Evolutionary conservation across 1,284 basidiomycete species (phyloP), one percentile per base, ranked within the genome.

Genomic region (Austropuccinia psidii): DNA sequence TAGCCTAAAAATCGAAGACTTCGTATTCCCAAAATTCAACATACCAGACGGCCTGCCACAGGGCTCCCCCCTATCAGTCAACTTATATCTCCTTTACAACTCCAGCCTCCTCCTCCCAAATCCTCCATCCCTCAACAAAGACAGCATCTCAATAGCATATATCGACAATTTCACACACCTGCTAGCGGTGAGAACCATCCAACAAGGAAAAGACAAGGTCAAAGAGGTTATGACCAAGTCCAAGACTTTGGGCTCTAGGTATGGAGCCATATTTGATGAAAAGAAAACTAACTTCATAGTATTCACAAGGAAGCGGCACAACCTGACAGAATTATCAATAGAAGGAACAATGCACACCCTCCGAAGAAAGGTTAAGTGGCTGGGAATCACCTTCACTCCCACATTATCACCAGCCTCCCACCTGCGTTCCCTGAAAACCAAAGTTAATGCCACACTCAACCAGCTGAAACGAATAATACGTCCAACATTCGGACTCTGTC

Each of bases 1-100:
- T 35, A 29, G 9, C 19, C 33, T 55, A 39, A 57, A 27, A 24
- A 9, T 55, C 9, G 33, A 37, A 8, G 33, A 39, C 45, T 57
- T 39, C 52, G n/a, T 39, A 11, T 68, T 52, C 13, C 27, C 27
- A 24, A n/a, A 37, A 39, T 68, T 55, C 52, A 37, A 37, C 35
- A 35, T 67, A 6, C 29, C 27, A 7, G 27, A 68, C 31, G 65
- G 65, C 9, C 29, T 68, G 4, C 65, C 65, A 21, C 47, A 68
- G 43, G 65, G 65, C 4, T 68, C 50, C 11, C 66, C 50, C 19
- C 49, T 55, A 13, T 55, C 39, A 27, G 35, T 39, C 7, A 35
- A 39, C 31, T 35, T 57, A 27, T 68, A 68, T 35, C 27, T 57
- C 35, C 27, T 68, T 24, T 68, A 68, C 27, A 68, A 68, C 52